These are phyloP conservation scores for Boletus huronensis DNA, from an alignment of 768 basidiomycete genomes.

Conservation along the genomic window DNA sequence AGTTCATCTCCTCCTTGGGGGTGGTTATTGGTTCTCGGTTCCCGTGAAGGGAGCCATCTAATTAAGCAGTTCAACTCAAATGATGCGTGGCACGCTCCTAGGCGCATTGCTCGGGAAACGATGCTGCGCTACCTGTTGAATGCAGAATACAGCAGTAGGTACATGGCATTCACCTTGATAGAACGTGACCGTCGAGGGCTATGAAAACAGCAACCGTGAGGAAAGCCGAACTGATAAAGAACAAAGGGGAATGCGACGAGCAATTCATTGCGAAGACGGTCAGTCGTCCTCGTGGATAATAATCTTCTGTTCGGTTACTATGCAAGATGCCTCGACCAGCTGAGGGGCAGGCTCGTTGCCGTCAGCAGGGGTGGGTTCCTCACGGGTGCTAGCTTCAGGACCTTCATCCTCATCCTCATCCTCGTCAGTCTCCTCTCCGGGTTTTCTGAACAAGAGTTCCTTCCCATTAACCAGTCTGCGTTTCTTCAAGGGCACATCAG, in stretches of 20 bases:
- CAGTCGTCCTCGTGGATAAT: constrained; percentile 52
- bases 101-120: background rate
- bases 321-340: constrained; percentile 8
- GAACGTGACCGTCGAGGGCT: background rate
- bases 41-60: background rate
- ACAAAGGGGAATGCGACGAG: background rate
- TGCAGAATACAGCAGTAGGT: constrained; percentile 2
- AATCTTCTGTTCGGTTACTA: constrained; percentile 39
- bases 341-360: constrained; percentile 2
- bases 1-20: background rate
- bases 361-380: background rate
- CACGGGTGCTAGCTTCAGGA: background rate
- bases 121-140: constrained; percentile 2
- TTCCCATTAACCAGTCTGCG: constrained; percentile 76
- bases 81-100: background rate
- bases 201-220: background rate
- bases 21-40: background rate
- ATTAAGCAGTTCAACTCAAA: background rate
- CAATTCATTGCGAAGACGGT: background rate
- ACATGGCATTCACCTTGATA: constrained; percentile 7
- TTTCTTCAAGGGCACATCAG: constrained; percentile 64
- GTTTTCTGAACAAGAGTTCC: constrained; percentile 56
- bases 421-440: constrained; percentile 48
- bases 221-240: background rate
- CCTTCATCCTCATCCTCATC: constrained; percentile 40